Evolutionary conservation across 495 filamentous ascomycete genomes (phyloP).

Genomic region (Xylaria nigripes): DNA sequence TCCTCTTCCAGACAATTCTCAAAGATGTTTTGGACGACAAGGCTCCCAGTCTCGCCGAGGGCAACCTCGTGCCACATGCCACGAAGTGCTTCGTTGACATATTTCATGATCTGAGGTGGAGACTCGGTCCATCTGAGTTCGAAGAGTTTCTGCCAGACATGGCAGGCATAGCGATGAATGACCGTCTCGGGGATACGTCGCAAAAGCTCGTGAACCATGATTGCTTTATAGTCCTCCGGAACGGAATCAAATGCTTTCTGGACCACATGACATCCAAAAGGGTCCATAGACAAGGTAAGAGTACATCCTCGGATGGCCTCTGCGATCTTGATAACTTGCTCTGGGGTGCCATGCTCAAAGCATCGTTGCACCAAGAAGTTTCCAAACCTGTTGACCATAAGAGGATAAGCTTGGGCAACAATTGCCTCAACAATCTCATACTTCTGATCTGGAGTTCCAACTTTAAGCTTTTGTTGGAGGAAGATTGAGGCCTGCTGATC

Average conservation of each 20-base stretch:
- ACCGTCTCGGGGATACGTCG: slow-evolving; percentile 96
- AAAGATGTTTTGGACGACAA: slow-evolving; percentile 98
- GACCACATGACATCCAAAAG: slow-evolving; percentile 95
- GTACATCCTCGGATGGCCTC: slow-evolving; percentile 93
- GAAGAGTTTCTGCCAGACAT: slow-evolving; percentile 99
- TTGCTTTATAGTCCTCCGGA: slow-evolving; percentile 92
- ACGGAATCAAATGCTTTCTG: slow-evolving; percentile 98
- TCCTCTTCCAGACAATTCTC: slow-evolving; percentile 98
- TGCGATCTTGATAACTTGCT: slow-evolving; percentile 92
- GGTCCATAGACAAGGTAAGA: slow-evolving; percentile 90
- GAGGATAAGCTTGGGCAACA: slow-evolving; percentile 85
- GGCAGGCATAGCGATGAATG: slow-evolving; percentile 95
- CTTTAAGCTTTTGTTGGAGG: slow-evolving; percentile 96
- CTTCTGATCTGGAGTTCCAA: slow-evolving; percentile 90
- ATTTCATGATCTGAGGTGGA: slow-evolving; percentile 96
- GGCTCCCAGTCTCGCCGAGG: slow-evolving; percentile 88
- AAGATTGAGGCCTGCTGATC: slow-evolving; percentile 99
- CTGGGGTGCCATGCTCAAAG: slow-evolving; percentile 94
- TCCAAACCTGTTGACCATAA: slow-evolving; percentile 97
- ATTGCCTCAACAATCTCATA: slow-evolving; percentile 96
- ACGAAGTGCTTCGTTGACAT: slow-evolving; percentile 88
- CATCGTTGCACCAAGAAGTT: slow-evolving; percentile 98
- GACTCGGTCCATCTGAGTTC: slow-evolving; percentile 91
- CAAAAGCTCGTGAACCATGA: slow-evolving; percentile 95
- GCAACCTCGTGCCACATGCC: slow-evolving; percentile 99